Percentiles rank a stretch among this genome's conserved stretches.
phyloP scores from a whole-genome alignment of 2,329 filamentous ascomycete genomes.

The Fusarium sp. region DNA sequence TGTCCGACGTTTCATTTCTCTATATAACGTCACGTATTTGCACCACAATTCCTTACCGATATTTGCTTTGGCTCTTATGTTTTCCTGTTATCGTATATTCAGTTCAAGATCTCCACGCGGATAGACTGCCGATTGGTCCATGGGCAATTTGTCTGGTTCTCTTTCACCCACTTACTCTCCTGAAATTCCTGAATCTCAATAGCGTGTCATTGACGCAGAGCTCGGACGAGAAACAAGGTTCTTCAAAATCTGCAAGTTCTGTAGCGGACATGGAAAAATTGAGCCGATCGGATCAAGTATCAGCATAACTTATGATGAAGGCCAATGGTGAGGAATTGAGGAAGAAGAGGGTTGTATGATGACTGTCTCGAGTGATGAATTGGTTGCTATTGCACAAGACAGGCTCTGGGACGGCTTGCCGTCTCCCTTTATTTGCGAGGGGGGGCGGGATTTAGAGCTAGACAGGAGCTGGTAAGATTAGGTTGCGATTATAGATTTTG shows the following conservation, averaged over 20 bases:
- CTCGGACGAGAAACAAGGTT: conserved; percentile 19
- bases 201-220: conserved; percentile 23
- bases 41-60: not conserved
- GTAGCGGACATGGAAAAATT: conserved; percentile 7
- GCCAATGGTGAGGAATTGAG: not conserved
- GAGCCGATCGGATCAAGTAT: not conserved
- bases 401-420: not conserved
- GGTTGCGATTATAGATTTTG: conserved; percentile 26
- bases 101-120: conserved; percentile 1
- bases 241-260: conserved; percentile 19
- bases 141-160: not conserved
- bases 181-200: conserved; percentile 16
- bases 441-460: not conserved
- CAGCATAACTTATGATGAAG: conserved; percentile 1
- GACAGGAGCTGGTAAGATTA: conserved; percentile 28
- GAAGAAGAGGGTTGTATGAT: not conserved
- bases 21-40: not conserved
- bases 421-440: conserved; percentile 10
- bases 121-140: conserved; percentile 4
- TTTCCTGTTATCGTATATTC: not conserved
- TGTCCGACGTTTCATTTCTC: not conserved
- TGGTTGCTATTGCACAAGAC: not conserved
- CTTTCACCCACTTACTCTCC: conserved; percentile 8
- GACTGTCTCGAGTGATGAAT: conserved; percentile 18
- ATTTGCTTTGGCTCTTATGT: not conserved